Conservation (phyloP, 768 basidiomycete genomes). For the Tricholoma sp. region DNA sequence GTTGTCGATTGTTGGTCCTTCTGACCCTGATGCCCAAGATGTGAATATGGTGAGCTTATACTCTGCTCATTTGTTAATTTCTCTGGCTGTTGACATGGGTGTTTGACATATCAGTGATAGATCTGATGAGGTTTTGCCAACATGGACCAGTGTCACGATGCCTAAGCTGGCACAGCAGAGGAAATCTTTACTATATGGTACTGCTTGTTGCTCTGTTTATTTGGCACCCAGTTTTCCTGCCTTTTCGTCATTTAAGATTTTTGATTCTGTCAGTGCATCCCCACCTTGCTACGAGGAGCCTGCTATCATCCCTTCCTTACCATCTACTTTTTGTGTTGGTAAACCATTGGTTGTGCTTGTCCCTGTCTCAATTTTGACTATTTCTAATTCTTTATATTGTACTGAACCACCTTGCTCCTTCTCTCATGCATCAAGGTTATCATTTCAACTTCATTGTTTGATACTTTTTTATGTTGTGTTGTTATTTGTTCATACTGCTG, state of each 20-base stretch:
- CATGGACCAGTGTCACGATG: neutral
- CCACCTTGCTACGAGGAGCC: neutral
- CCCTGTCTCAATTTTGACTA: neutral
- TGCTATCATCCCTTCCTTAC: neutral
- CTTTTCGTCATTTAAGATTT: neutral
- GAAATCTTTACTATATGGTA: no score
- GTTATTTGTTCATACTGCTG: neutral
- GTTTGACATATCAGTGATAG: no score
- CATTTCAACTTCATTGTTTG: neutral
- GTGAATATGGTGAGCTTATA: neutral
- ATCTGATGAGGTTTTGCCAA: neutral
- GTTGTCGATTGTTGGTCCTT: neutral
- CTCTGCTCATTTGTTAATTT: neutral
- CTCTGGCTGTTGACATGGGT: neutral
- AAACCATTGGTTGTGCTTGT: neutral
- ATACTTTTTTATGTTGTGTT: conserved; percentile 1
- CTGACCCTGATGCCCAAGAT: neutral
- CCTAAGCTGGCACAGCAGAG: no score
- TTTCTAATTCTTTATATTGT: neutral
- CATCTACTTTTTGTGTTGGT: no score
- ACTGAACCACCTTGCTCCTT: no score
- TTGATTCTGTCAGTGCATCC: neutral
- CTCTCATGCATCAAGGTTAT: neutral
- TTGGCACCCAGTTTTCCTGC: conserved; percentile 1
- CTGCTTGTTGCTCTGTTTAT: neutral